Evolutionary conservation across 2,329 filamentous ascomycete species (phyloP), one percentile per base, ranked within the genome.

Genomic region (Xylaria polymorpha): DNA sequence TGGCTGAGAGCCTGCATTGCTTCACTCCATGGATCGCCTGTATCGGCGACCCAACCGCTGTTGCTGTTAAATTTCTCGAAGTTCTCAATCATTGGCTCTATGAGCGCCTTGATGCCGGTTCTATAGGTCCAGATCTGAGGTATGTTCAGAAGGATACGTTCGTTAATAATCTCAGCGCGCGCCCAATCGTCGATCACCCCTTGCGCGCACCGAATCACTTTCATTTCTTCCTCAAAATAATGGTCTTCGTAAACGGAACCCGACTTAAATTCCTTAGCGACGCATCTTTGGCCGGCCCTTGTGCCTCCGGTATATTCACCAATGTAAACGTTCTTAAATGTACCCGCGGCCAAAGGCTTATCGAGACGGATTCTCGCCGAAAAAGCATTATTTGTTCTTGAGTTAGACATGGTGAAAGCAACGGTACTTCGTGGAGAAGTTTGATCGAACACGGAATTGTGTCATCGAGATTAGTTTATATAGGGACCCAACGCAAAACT

Each of bases 51-150:
- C 81, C 81, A 84, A 48, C 81, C 81, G 1, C 72, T 78, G 70
- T 83, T 83, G 77, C 81, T 83, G 73, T 83, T 83, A 76, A 82
- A 83, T 74, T 82, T 83, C 67, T 81, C 73, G 71, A 82, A 83
- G 70, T 82, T 80, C 18, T 79, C 66, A 60, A 83, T 83, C 71
- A 81, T 81, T 1, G 81, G 81, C 71, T 83, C 81, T 29, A 69
- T 46, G 0, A 83, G 76, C 4, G 1, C 0, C 25, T 71, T 77
- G 32, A 74, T 67, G 10, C 78, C 79, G 0, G 39, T 48, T 2
- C 0, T 58, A 53, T 46, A 77, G 80, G 1, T 2, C 46, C 79
- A 82, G 6, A 83, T 75, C 0, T 29, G 22, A 7, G 81, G 78
- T 0, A 77, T 76, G 61, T 82, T 83, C 68, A 83, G 71, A 39